Percentiles rank a stretch among this genome's conserved stretches.
These are phyloP conservation scores for Citrullus colocynthis DNA, from an alignment of 306 rosid species.

Conservation along the genomic window DNA sequence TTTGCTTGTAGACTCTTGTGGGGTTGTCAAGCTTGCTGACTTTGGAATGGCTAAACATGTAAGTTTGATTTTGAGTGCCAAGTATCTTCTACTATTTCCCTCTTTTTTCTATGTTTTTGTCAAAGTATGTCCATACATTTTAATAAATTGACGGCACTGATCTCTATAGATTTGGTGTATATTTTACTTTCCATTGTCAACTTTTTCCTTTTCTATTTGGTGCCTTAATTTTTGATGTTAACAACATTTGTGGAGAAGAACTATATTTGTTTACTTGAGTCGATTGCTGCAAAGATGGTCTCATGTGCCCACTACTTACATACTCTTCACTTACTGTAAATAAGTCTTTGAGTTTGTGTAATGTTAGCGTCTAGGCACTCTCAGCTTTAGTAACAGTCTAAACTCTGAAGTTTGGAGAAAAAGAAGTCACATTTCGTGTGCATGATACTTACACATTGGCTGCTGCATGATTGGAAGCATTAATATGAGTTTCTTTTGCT, in stretches of 20 bases:
- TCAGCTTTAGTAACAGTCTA: not conserved
- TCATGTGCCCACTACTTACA: not conserved
- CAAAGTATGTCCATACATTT: not conserved
- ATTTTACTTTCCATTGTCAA: not conserved
- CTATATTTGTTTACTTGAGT: not conserved
- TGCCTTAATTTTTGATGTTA: not conserved
- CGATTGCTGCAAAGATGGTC: not conserved
- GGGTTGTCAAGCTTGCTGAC: slow-evolving; percentile 94
- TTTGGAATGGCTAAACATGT: slow-evolving; percentile 99
- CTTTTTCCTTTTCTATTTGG: not conserved
- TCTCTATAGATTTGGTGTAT: not conserved
- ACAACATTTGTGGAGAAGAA: not conserved
- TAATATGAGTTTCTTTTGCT: not conserved
- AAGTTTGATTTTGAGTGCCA: slow-evolving; percentile 21
- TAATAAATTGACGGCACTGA: not conserved
- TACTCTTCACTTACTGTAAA: not conserved
- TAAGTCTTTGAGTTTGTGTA: not conserved
- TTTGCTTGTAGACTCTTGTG: slow-evolving; percentile 86
- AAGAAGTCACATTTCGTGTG: not conserved
- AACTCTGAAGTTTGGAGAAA: not conserved
- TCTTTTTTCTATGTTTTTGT: not conserved
- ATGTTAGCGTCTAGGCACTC: not conserved
- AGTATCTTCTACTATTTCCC: not conserved
- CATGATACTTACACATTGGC: not conserved
- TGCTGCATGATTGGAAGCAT: not conserved